These are phyloP conservation scores for Leptographium galeiforme DNA, from an alignment of 2,329 filamentous ascomycete species.

Conservation along the genomic window DNA sequence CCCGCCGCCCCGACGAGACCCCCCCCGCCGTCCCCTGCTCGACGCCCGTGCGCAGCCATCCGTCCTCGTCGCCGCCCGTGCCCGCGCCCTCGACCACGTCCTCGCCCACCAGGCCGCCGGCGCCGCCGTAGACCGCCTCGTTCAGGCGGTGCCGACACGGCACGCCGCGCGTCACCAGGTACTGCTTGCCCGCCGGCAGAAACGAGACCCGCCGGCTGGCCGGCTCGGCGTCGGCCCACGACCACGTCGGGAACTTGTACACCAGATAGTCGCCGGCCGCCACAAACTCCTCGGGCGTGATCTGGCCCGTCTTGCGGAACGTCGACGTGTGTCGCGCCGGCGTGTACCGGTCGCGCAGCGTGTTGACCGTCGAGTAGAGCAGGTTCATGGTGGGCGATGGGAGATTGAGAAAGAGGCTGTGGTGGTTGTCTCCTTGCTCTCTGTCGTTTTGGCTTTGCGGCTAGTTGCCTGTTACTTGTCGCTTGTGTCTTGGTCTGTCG, in stretches of 20 bases:
- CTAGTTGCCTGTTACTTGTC: too few relatives aligned
- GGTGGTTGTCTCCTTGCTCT: too few relatives aligned
- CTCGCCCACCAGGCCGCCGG: conserved; percentile 56
- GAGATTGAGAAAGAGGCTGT: not conserved
- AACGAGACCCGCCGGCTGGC: conserved; percentile 64
- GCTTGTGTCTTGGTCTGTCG: too few relatives aligned
- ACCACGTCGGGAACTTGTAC: conserved; percentile 98
- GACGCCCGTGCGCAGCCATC: conserved; percentile 82
- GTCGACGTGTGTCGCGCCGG: conserved; percentile 83
- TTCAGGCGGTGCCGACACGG: conserved; percentile 86
- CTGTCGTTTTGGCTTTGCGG: not conserved
- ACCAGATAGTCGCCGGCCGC: conserved; percentile 93
- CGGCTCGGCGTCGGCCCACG: conserved; percentile 84
- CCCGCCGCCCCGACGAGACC: not conserved
- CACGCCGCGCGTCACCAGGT: conserved; percentile 84
- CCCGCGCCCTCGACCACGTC: conserved; percentile 47
- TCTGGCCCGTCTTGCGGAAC: conserved; percentile 85
- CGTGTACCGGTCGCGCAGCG: conserved; percentile 80
- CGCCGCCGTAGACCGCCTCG: conserved; percentile 83
- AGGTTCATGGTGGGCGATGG: conserved; percentile 48
- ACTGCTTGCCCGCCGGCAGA: conserved; percentile 85
- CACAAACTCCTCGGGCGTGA: conserved; percentile 94
- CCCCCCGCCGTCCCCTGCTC: not conserved
- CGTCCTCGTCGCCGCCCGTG: conserved; percentile 54
- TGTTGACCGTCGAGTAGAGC: conserved; percentile 85